phyloP scores from a whole-genome alignment of 331 rosid species.

The Pyrus hybrid region DNA sequence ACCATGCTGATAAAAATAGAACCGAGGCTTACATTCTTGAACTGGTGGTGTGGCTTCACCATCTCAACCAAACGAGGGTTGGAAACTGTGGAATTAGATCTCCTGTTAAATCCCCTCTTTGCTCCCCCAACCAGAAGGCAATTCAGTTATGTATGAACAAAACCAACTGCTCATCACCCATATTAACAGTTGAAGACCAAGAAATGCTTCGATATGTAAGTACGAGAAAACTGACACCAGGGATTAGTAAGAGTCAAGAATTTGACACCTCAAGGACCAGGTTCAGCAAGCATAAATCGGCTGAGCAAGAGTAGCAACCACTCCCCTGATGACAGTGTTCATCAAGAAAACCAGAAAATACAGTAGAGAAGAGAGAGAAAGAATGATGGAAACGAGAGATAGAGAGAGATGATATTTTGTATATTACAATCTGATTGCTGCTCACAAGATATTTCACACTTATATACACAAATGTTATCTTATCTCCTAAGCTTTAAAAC shows the following conservation, averaged over 20 bases:
- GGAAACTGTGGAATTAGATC: conserved; percentile 74
- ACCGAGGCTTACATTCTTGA: conserved; percentile 81
- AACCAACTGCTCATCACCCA: conserved; percentile 49
- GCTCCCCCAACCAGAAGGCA: conserved; percentile 59
- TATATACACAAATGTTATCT: too few relatives aligned
- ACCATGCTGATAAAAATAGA: conserved; percentile 81
- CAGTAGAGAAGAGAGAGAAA: too few relatives aligned
- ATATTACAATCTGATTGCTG: too few relatives aligned
- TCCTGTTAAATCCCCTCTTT: conserved; percentile 78
- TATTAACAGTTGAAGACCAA: conserved; percentile 75
- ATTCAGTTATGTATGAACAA: conserved; percentile 37
- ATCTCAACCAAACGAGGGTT: conserved; percentile 71
- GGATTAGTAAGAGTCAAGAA: conserved; percentile 98
- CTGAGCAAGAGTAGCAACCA: conserved; percentile 91
- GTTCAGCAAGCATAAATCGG: conserved; percentile 71
- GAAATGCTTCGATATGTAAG: conserved; percentile 86
- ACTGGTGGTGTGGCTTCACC: conserved; percentile 90
- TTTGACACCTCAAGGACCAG: conserved; percentile 63
- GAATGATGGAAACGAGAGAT: too few relatives aligned
- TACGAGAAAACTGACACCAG: conserved; percentile 82
- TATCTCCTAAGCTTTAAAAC: too few relatives aligned
- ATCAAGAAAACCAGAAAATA: too few relatives aligned
- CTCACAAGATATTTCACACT: too few relatives aligned
- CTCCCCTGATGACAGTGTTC: too few relatives aligned
- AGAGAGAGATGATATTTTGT: too few relatives aligned